Percentiles rank a stretch among this genome's conserved stretches.
phyloP scores from a whole-genome alignment of 257 asterid species.

The Parsonsia alboflavescens region DNA sequence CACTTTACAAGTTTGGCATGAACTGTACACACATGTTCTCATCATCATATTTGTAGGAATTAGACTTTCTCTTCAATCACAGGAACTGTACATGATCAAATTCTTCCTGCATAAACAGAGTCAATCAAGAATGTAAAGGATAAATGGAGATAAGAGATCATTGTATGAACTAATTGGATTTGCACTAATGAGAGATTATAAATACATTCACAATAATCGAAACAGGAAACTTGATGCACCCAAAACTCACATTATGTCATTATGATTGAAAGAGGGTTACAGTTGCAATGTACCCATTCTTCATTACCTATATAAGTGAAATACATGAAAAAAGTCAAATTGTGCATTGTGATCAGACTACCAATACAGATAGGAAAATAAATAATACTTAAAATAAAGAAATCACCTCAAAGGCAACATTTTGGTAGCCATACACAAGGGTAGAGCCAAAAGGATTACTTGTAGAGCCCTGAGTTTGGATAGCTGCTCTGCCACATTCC shows the following conservation, averaged over 20 bases:
- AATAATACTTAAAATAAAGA: background rate
- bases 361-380: background rate
- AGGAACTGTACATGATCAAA: background rate
- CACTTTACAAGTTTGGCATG: background rate
- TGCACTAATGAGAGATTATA: background rate
- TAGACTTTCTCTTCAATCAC: background rate
- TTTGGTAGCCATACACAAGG: slow-evolving; percentile 74
- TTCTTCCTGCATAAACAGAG: slow-evolving; percentile 6
- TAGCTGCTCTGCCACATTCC: slow-evolving; percentile 74
- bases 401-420: slow-evolving; percentile 73
- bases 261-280: slow-evolving; percentile 77
- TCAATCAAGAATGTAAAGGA: background rate
- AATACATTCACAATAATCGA: background rate
- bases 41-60: background rate
- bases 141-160: background rate
- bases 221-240: background rate
- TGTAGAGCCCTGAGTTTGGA: slow-evolving; percentile 77
- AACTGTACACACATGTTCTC: slow-evolving; percentile 9
- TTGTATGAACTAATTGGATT: background rate
- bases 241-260: slow-evolving; percentile 16
- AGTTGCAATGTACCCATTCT: slow-evolving; percentile 73
- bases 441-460: slow-evolving; percentile 84
- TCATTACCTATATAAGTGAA: slow-evolving; percentile 56
- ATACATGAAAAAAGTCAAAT: background rate
- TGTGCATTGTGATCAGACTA: background rate